These are phyloP conservation scores for Candida michaelii DNA, from an alignment of 805 yeast genomes.

Conservation along the genomic window DNA sequence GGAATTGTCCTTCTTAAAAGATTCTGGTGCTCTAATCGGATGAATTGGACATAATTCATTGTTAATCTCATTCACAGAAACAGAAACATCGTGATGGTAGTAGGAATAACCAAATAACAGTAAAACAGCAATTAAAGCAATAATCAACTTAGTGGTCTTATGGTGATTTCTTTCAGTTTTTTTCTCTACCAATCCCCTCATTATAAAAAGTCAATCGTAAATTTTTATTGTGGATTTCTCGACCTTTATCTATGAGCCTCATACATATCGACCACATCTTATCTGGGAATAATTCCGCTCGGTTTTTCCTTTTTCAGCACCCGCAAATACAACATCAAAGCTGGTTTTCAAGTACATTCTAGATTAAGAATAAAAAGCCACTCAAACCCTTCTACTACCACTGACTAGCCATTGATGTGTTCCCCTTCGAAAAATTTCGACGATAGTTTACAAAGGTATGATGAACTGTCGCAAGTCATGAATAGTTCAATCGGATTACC, in stretches of 20 bases:
- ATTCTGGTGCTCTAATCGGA: conserved; percentile 22
- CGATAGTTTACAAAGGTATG: no score
- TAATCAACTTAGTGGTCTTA: not conserved
- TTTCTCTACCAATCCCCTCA: conserved; percentile 1
- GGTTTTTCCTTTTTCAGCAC: not conserved
- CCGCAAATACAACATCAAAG: no score
- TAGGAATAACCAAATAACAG: not conserved
- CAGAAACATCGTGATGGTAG: not conserved
- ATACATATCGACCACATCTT: not conserved
- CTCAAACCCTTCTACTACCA: no score
- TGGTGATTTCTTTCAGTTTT: not conserved
- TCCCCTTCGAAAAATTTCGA: no score
- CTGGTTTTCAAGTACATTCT: no score
- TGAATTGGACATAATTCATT: conserved; percentile 23
- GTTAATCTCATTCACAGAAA: not conserved
- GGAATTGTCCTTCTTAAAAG: conserved; percentile 32
- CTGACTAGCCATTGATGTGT: no score
- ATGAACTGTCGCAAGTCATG: no score
- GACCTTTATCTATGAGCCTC: not conserved
- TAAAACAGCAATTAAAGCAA: not conserved
- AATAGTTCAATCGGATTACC: no score
- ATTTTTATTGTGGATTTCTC: not conserved
- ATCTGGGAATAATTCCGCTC: not conserved
- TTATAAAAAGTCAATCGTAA: not conserved
- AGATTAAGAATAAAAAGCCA: no score